Evolutionary conservation across 2,329 filamentous ascomycete species (phyloP).

Genomic region (Claviceps sp.): DNA sequence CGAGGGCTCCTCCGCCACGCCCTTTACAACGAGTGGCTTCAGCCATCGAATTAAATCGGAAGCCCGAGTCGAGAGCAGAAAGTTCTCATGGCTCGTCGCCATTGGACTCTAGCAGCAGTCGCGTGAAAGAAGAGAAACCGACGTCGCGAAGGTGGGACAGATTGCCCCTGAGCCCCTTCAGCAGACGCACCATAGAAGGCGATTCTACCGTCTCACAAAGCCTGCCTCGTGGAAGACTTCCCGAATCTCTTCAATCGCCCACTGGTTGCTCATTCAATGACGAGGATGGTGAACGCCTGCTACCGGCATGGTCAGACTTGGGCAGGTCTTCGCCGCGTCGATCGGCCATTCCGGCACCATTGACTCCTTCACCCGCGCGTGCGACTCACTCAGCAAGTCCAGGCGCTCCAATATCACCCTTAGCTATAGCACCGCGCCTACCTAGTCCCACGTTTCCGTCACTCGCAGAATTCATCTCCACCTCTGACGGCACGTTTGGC

Average conservation of each 20-base stretch:
- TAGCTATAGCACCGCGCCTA: constrained; percentile 17
- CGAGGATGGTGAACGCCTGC: background rate
- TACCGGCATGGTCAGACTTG: constrained; percentile 11
- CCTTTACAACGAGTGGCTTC: constrained; percentile 13
- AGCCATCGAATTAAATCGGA: constrained; percentile 9
- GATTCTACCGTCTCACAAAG: constrained; percentile 22
- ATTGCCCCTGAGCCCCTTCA: constrained; percentile 15
- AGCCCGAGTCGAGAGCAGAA: constrained; percentile 5
- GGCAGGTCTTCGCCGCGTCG: constrained; percentile 16
- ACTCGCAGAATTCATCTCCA: constrained; percentile 21
- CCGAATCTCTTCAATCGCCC: constrained; percentile 8
- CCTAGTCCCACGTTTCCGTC: constrained; percentile 24
- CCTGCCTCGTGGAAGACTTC: constrained; percentile 22
- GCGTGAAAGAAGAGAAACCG: constrained; percentile 3
- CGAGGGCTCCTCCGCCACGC: constrained; percentile 10
- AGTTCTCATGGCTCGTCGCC: constrained; percentile 14
- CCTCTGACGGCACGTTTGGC: constrained; percentile 18
- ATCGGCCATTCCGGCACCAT: constrained; percentile 23
- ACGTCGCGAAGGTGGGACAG: constrained; percentile 6
- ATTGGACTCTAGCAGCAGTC: constrained; percentile 4
- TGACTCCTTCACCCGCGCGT: constrained; percentile 13
- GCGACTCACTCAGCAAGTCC: constrained; percentile 1
- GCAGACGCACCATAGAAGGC: constrained; percentile 16
- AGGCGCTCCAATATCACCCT: constrained; percentile 15
- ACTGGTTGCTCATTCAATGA: background rate